Percentiles rank a stretch among this genome's conserved stretches.
These are phyloP conservation scores for Craspedostauros australis DNA, from an alignment of 108 stramenopile genomes.

Conservation along the genomic window DNA sequence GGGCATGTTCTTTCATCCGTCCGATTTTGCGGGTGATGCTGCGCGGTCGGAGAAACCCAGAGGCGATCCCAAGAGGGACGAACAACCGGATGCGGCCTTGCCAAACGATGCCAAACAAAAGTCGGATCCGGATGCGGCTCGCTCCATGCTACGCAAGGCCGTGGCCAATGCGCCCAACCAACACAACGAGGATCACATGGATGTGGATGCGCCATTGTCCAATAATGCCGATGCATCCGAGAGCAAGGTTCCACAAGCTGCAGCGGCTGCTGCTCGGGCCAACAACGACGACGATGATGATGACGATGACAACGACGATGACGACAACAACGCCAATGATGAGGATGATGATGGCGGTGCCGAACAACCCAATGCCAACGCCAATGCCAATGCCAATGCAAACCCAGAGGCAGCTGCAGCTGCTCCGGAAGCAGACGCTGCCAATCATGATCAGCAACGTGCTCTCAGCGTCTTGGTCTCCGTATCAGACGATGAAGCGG, in stretches of 20 bases:
- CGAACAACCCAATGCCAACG: conserved; percentile 11
- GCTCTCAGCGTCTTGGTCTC: no score
- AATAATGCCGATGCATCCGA: no score
- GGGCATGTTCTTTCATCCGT: neutral
- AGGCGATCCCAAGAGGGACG: neutral
- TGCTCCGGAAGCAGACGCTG: conserved; percentile 19
- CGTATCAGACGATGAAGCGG: no score
- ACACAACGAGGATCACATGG: no score
- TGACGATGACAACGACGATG: conserved; percentile 7
- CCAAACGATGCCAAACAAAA: neutral
- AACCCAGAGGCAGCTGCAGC: neutral
- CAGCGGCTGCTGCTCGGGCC: neutral
- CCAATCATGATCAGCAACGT: no score
- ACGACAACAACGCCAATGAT: neutral
- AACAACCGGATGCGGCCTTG: neutral
- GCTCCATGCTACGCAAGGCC: no score
- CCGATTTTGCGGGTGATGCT: neutral
- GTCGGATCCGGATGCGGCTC: no score
- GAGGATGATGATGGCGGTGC: neutral
- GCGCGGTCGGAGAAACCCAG: neutral
- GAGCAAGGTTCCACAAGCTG: neutral
- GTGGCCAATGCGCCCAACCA: no score
- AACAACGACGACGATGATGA: conserved; percentile 20
- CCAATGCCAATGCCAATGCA: conserved; percentile 13
- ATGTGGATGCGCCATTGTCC: no score